Evolutionary conservation across 1,139 yeast genomes (phyloP), one percentile per base, ranked within the genome.

Genomic region (Lodderomyces pseudojiufengensis): DNA sequence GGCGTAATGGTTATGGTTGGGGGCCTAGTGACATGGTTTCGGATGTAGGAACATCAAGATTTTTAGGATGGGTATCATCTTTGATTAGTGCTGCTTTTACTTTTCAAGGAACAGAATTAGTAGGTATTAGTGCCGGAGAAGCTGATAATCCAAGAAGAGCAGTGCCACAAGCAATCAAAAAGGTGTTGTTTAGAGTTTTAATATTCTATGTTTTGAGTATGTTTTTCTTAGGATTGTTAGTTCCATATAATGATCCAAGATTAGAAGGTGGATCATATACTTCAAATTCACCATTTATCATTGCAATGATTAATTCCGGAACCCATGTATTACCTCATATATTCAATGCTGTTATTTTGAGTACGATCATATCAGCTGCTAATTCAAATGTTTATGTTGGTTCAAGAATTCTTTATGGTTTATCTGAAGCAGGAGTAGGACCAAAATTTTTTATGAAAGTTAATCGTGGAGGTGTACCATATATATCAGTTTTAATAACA

Each of bases 1-100:
- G 97, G 97, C 78, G 90, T 60, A 65, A 88, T 53, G 96, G 96
- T 3, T 96, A 96, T 36, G 81, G 96, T 2, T 86, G 75, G 80
- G 88, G 86, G 44, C 72, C 80, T 7, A 87, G 86, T 31, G 62
- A 70, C 39, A 50, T 57, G 29, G 63, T 69, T 12, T 61, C 65
- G 20, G 40, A 49, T 24, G 58, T 63, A 27, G 67, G 72, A 50
- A 71, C 79, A 21, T 84, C 69, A 36, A 66, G 79, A 48, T 80
- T 81, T 51, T 65, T 80, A 39, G 86, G 84, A 30, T 80, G 84
- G 84, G 73, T 67, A 56, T 67, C 80, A 46, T 64, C 78, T 42
- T 57, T 82, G 48, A 75, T 82, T 43, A 73, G 71, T 43, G 81
- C 90, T 27, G 86, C 86, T 44, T 87, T 87, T 64, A 82, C 95